Evolutionary conservation across 2,329 filamentous ascomycete genomes (phyloP).

Genomic region (Ustulina deusta): DNA sequence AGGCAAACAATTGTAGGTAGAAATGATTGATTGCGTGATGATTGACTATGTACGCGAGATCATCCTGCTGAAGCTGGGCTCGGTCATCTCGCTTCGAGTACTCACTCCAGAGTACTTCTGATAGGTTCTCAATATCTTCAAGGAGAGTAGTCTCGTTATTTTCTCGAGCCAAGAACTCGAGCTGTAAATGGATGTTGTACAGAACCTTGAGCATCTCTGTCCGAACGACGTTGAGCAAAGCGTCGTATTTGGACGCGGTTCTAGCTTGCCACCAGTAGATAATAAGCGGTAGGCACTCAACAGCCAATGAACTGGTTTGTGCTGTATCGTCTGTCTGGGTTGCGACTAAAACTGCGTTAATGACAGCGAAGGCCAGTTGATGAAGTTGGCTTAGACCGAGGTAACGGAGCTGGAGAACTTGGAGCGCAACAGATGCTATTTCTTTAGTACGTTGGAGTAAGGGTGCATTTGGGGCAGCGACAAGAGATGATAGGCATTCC

Average conservation of each 20-base stretch:
- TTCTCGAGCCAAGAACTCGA: constrained; percentile 67
- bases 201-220: constrained; percentile 83
- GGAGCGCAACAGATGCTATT: constrained; percentile 68
- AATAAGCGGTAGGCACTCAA: constrained; percentile 76
- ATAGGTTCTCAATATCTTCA: constrained; percentile 70
- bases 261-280: constrained; percentile 83
- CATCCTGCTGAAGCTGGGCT: constrained; percentile 81
- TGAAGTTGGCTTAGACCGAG: constrained; percentile 73
- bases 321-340: constrained; percentile 76
- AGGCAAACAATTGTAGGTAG: constrained; percentile 62
- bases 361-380: constrained; percentile 77
- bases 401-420: constrained; percentile 70
- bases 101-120: constrained; percentile 79
- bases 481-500: constrained; percentile 73
- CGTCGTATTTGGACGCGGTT: constrained; percentile 67
- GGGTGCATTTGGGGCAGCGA: constrained; percentile 75
- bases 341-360: constrained; percentile 77
- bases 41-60: constrained; percentile 71
- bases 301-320: constrained; percentile 70
- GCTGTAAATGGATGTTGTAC: constrained; percentile 72
- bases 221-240: constrained; percentile 71
- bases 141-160: constrained; percentile 55
- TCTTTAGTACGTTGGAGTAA: constrained; percentile 66
- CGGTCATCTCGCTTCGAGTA: constrained; percentile 79
- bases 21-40: constrained; percentile 59